Evolutionary conservation across 768 basidiomycete species (phyloP).

Genomic region (Xerocomellus dryophilus): DNA sequence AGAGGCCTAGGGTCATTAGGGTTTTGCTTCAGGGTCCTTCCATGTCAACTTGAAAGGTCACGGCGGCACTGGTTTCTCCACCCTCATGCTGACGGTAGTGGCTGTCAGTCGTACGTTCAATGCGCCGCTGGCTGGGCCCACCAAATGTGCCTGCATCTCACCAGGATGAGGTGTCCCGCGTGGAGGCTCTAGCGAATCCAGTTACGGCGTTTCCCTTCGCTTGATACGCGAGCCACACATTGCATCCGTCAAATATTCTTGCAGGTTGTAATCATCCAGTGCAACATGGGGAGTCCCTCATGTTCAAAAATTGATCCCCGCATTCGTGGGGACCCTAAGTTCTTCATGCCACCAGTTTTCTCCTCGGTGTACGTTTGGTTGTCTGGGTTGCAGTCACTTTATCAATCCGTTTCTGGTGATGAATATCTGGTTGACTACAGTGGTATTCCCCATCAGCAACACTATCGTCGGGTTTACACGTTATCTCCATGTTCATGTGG

Average conservation of each 20-base stretch:
- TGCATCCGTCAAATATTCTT: not conserved
- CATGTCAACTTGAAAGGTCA: too few species aligned
- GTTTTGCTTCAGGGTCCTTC: not conserved
- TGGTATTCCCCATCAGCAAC: too few species aligned
- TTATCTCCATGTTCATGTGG: not conserved
- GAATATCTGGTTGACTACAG: not conserved
- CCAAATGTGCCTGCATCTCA: not conserved
- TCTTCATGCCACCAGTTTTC: not conserved
- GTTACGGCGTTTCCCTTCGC: not conserved
- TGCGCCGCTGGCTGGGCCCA: not conserved
- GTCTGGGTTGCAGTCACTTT: not conserved
- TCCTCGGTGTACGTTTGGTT: slow-evolving; percentile 1
- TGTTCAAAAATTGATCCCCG: not conserved
- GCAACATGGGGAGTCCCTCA: not conserved
- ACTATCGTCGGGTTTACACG: not conserved
- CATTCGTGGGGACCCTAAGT: not conserved
- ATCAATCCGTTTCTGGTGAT: not conserved
- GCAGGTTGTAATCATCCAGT: not conserved
- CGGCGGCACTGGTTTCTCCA: not conserved
- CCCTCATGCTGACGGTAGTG: slow-evolving; percentile 1
- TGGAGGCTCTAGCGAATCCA: not conserved
- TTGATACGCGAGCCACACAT: not conserved
- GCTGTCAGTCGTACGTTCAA: not conserved
- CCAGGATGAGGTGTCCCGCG: not conserved
- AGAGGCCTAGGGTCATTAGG: not conserved